Evolutionary conservation across 176 grass and related monocot genomes (phyloP).

Genomic region (Avena insularis): DNA sequence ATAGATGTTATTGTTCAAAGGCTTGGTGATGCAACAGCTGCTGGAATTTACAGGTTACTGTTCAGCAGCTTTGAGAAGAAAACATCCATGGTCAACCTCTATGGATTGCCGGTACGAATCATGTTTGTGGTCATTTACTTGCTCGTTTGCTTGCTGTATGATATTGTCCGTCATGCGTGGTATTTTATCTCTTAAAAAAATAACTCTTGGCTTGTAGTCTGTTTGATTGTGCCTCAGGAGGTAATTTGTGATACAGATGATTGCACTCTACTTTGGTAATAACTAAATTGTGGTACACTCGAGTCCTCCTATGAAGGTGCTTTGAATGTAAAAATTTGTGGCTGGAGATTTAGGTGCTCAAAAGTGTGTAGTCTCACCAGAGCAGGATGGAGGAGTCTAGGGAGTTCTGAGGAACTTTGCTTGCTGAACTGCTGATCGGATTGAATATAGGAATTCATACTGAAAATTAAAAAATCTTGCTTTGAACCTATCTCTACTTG

Average conservation of each 20-base stretch:
- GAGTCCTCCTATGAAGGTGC: constrained; percentile 16
- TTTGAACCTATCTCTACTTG: neutral
- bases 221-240: neutral
- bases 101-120: constrained; percentile 72
- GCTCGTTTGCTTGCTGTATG: neutral
- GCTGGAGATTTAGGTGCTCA: constrained; percentile 24
- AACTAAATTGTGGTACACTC: neutral
- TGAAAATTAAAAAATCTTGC: neutral
- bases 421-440: constrained; percentile 6
- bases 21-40: constrained; percentile 92
- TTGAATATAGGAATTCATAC: neutral
- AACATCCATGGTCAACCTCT: constrained; percentile 71
- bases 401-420: neutral
- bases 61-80: constrained; percentile 73
- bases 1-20: constrained; percentile 98
- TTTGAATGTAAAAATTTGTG: neutral
- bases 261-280: neutral
- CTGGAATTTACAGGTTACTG: constrained; percentile 76
- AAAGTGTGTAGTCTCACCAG: neutral
- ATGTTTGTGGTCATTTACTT: constrained; percentile 26
- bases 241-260: constrained; percentile 12
- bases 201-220: constrained; percentile 11
- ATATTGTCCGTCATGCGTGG: neutral
- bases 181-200: neutral
- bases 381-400: neutral